Base-by-base conservation (phyloP, 257 asterid species). In the Fraxinus quadrangulata region DNA sequence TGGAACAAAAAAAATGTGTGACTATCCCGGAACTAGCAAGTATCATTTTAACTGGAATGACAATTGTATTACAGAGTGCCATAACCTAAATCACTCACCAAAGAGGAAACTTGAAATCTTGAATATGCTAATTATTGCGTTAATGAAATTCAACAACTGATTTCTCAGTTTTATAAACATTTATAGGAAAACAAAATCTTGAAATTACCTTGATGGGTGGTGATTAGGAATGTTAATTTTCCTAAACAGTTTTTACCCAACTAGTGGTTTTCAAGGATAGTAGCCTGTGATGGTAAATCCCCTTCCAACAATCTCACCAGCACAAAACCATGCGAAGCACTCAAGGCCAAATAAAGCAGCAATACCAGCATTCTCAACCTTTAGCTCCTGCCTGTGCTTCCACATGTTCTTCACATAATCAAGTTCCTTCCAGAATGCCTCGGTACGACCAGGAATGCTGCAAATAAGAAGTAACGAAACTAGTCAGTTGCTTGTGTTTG, bases 241-340 rank as follows among this genome's bases (percentile, higher is more conserved):
- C 45, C 13, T 39, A 39, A 39, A 39, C 45, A 39, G 10, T 1
- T 39, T 39, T 8, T n/a, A n/a, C 37, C 17, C 47, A 51, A 33
- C 39, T 26, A 65, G 49, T 21, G 11, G 26, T 10, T 76, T 75
- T 84, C 84, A 85, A 21, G 88, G 86, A 74, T 85, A 76, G 75
- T 82, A 82, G 71, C 86, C 88, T 7, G 86, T 82, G 77, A 82
- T 47, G 6, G 88, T 85, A 67, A 85, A 85, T 21, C 88, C 88
- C 84, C 88, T 73, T 30, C 88, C 88, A 6, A 82, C 77, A 42
- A 82, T 85, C 82, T 85, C 88, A 16, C 86, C 86, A 30, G 88
- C 86, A 77, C 88, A 85, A 69, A 67, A 85, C 86, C 86, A 85
- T 14, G 84, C 86, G 39, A 79, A 85, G 80, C 88, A 85, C 72